Base-by-base conservation (phyloP, 148 eudicot species). In the Mesembryanthemum crystallinum region DNA sequence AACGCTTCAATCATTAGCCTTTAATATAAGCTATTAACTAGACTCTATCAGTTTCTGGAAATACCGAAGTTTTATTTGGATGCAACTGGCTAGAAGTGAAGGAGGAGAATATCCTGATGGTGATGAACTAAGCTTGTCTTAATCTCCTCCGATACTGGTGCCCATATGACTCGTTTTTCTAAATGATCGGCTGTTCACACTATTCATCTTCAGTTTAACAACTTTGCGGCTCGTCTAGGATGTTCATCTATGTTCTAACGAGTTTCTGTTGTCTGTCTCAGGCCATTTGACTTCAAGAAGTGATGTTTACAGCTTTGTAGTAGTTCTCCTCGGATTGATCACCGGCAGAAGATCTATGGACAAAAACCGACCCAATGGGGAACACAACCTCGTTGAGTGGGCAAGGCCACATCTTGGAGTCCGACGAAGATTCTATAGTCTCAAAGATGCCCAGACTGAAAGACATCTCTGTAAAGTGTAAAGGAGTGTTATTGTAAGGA, bases 391-490 rank as follows among this genome's bases (percentile, higher is more conserved):
- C 42, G 79, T 80, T 61, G 83, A 80, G 70, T 80, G 83, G 83
- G 83, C 83, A 20, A 80, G 55, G 75, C 79, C 83, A 17, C 91
- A 90, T 81, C 82, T 90, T 25, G 84, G 82, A 5, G 94, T 88
- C 62, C 73, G 90, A 67, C 85, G 88, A 75, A 83, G 89, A 77
- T 90, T 88, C 60, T 90, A 90, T 58, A 84, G 87, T 21, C 80
- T 90, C 45, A 78, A 88, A 74, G 94, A 90, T 77, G n/a, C 90
- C 94, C 70, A 85, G 94, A 49, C 91, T 88, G 1, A 91, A 90
- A 78, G 94, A 90, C 61, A 88, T 90, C 61, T 90, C 91, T 9
- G 87, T 90, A 25, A 90, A 90, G 77, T 81, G 83, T 81, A 81
- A 76, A 81, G 80, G 69, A 77, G 79, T 69, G 32, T 64, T 71